Evolutionary conservation across 768 basidiomycete genomes (phyloP).

Genomic region (Kwoniella sp.): DNA sequence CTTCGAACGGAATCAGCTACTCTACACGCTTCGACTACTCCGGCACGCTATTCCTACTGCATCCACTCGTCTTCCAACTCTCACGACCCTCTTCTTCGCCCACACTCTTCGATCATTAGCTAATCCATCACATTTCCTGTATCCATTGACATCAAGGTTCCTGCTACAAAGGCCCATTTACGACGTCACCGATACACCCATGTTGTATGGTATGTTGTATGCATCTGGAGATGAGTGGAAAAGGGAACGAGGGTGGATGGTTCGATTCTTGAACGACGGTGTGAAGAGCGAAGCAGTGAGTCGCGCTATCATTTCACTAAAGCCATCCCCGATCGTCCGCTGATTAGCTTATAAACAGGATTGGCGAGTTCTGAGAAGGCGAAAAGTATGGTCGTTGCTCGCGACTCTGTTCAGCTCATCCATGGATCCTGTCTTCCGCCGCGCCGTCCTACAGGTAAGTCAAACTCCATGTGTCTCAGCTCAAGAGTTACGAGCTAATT

Average conservation of each 20-base stretch:
- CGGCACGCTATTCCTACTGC: slow-evolving; percentile 63
- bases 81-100: slow-evolving; percentile 75
- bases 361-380: slow-evolving; percentile 75
- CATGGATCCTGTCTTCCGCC: slow-evolving; percentile 62
- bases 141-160: slow-evolving; percentile 82
- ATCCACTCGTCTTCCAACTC: slow-evolving; percentile 67
- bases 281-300: slow-evolving; percentile 62
- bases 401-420: slow-evolving; percentile 78
- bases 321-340: not conserved
- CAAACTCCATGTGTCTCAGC: slow-evolving; percentile 15
- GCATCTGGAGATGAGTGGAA: slow-evolving; percentile 77
- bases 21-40: slow-evolving; percentile 70
- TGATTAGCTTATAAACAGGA: slow-evolving; percentile 59
- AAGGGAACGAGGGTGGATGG: slow-evolving; percentile 86
- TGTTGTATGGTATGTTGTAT: slow-evolving; percentile 86
- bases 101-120: slow-evolving; percentile 81
- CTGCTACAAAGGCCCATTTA: slow-evolving; percentile 83
- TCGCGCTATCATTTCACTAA: not conserved
- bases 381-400: slow-evolving; percentile 86
- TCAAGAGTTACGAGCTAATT: slow-evolving; percentile 8
- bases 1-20: slow-evolving; percentile 74
- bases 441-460: slow-evolving; percentile 69
- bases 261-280: slow-evolving; percentile 78
- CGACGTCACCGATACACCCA: slow-evolving; percentile 79
- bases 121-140: slow-evolving; percentile 83